Conservation (phyloP, 257 asterid genomes). For the Solanum chmielewskii region DNA sequence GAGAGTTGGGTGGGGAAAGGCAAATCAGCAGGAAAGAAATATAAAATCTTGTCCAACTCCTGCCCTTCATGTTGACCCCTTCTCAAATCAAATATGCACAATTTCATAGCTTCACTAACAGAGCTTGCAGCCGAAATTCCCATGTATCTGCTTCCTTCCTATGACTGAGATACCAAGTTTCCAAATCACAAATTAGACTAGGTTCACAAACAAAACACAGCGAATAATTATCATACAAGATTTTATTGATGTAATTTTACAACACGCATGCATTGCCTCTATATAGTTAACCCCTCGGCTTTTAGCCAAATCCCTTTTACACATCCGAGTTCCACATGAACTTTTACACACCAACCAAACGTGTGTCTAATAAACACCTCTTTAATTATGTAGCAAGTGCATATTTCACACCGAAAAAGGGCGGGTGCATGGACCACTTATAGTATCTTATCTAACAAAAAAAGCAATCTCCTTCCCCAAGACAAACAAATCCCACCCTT, state of each 20-base stretch:
- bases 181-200: not conserved
- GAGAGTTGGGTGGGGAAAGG: constrained; percentile 74
- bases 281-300: not conserved
- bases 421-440: not conserved
- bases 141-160: constrained; percentile 20
- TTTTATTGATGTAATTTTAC: not conserved
- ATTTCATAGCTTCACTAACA: constrained; percentile 46
- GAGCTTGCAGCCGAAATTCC: constrained; percentile 52
- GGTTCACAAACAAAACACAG: not conserved
- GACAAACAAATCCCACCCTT: not conserved
- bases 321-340: not conserved
- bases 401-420: not conserved
- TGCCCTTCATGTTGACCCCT: constrained; percentile 98
- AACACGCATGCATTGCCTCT: not conserved
- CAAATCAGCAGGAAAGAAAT: constrained; percentile 76
- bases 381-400: not conserved
- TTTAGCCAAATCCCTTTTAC: not conserved
- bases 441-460: not conserved
- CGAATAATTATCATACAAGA: not conserved
- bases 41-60: constrained; percentile 91
- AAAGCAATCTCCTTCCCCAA: not conserved
- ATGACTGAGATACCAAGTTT: not conserved
- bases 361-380: not conserved
- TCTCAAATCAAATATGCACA: constrained; percentile 86
- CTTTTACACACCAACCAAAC: not conserved